A percentile compares a stretch with the other conserved stretches of the same genome.
These are phyloP conservation scores for Triticum turgidum DNA, from an alignment of 176 grass and related monocot species.

Conservation along the genomic window DNA sequence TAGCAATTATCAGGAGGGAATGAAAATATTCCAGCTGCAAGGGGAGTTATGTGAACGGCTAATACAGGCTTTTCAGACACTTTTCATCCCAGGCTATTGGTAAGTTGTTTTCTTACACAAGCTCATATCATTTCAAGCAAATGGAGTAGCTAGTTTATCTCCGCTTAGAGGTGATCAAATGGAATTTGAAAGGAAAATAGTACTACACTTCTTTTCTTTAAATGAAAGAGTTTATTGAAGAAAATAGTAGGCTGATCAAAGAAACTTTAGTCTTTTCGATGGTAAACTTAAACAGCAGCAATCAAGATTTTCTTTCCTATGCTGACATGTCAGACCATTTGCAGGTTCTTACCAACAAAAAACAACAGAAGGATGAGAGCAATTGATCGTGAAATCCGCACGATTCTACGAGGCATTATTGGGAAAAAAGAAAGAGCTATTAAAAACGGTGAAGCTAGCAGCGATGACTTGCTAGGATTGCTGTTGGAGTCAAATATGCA, in stretches of 20 bases:
- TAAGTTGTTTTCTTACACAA: conserved; percentile 20
- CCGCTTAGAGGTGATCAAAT: neutral
- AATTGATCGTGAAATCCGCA: conserved; percentile 32
- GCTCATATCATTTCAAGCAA: neutral
- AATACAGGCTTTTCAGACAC: conserved; percentile 15
- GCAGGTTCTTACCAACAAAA: conserved; percentile 61
- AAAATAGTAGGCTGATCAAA: neutral
- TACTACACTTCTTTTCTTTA: neutral
- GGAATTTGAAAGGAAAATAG: neutral
- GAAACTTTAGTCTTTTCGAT: neutral
- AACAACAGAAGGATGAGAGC: conserved; percentile 55
- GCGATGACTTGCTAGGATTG: conserved; percentile 56
- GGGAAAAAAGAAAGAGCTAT: conserved; percentile 46
- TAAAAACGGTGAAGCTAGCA: conserved; percentile 25
- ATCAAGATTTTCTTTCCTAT: neutral
- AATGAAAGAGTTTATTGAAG: neutral
- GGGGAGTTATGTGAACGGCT: conserved; percentile 42
- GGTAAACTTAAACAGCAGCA: neutral
- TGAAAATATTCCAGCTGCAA: neutral
- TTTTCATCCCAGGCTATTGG: conserved; percentile 32
- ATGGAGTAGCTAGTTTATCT: neutral
- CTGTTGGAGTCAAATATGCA: conserved; percentile 64
- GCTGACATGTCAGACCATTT: neutral
- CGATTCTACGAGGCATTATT: conserved; percentile 55
- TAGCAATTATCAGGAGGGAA: neutral